phyloP scores from a whole-genome alignment of 208 protist genomes.

The Acanthamoeba sp. region DNA sequence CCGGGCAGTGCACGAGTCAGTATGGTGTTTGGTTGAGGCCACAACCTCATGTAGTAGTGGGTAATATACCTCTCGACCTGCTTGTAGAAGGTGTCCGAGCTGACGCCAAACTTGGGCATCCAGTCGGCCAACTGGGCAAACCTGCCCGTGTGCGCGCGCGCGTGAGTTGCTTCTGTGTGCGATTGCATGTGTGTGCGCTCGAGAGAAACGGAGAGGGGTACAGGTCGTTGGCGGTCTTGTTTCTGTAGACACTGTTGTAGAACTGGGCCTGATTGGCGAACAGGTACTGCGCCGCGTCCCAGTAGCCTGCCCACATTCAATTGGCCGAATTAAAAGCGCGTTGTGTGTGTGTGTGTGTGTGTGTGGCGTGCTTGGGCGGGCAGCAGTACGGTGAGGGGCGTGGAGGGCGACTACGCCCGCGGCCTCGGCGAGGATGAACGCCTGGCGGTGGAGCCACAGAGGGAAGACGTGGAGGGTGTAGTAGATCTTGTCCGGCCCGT shows the following conservation, averaged over 20 bases:
- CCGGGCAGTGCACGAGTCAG: no score
- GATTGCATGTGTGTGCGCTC: background rate
- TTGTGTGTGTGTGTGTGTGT: no score
- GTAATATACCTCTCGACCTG: constrained; percentile 47
- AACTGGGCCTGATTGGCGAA: constrained; percentile 70
- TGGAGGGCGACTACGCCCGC: constrained; percentile 20
- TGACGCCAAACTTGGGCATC: constrained; percentile 56
- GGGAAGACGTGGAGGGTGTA: constrained; percentile 36
- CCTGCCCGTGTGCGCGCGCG: background rate
- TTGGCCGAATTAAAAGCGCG: background rate
- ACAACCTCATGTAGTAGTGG: no score
- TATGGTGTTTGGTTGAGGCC: no score
- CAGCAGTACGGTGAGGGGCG: constrained; percentile 30
- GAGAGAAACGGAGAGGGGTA: background rate
- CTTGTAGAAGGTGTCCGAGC: background rate
- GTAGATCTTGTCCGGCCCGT: constrained; percentile 55
- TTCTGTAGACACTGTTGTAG: constrained; percentile 8
- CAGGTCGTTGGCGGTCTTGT: constrained; percentile 56
- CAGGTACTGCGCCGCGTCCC: constrained; percentile 31
- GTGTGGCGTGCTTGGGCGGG: no score
- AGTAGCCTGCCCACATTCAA: background rate
- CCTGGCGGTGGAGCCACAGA: constrained; percentile 64
- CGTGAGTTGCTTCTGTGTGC: background rate
- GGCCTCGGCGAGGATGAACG: constrained; percentile 39
- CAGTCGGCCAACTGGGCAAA: background rate